Evolutionary conservation across 495 filamentous ascomycete species (phyloP), one percentile per base, ranked within the genome.

Genomic region (Barbatosphaeria neglecta): DNA sequence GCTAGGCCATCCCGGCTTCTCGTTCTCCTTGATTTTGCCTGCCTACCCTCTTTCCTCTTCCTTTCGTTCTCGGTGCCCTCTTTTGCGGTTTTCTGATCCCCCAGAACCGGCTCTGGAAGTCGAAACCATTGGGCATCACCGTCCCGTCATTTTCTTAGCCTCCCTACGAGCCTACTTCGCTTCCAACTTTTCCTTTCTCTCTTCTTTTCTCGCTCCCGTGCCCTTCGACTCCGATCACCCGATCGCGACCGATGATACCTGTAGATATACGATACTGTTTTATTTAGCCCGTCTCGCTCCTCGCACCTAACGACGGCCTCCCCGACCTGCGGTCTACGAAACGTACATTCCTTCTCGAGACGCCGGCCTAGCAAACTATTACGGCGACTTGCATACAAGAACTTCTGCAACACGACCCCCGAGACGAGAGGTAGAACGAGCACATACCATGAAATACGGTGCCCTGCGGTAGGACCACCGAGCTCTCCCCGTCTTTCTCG

Each of bases 21-120:
- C 18, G 18, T 18, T 42, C 18, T 31, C 11, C 16, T 20, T 37
- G 18, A 37, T 22, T 46, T 38, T 24, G 25, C 40, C 43, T 38
- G n/a, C 35, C 41, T 45, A 6, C 6, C n/a, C 22, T 48, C 44
- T 45, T 43, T 48, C 44, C 45, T 22, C 15, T 27, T 24, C 35
- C 22, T 24, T 6, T 35, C 16, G 15, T 2, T 45, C 17, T 23
- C 18, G n/a, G 13, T 33, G 20, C 22, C 20, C 41, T 43, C 22
- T 22, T 23, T 39, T 22, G 20, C 22, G 20, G 10, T 11, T 41
- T 9, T 18, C 20, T 23, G 39, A 11, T 10, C 20, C n/a, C n/a
- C 15, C 39, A 41, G 20, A 23, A 46, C 31, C 25, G 37, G 45
- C 45, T 46, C 45, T 39, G 45, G 15, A 37, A 39, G 45, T 35